A percentile compares a stretch with the other conserved stretches of the same genome.
These are phyloP conservation scores for Lactarius psammicola DNA, from an alignment of 768 basidiomycete species.

Conservation along the genomic window DNA sequence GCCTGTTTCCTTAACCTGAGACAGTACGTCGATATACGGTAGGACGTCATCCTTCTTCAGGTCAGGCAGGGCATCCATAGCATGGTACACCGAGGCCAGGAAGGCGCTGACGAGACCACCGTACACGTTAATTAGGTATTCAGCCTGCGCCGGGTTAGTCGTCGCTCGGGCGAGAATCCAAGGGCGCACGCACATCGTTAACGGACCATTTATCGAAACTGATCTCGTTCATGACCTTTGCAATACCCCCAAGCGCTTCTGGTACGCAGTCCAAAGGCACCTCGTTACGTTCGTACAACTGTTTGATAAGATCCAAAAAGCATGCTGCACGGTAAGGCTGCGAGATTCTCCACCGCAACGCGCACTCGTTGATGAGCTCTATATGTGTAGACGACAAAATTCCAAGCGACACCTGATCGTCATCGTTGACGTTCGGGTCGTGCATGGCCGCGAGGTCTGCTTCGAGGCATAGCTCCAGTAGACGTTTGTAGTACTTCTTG, in stretches of 20 bases:
- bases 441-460: conserved; percentile 88
- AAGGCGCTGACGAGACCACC: conserved; percentile 83
- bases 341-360: conserved; percentile 84
- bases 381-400: conserved; percentile 80
- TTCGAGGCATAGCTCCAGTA: conserved; percentile 79
- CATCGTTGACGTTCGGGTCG: conserved; percentile 86
- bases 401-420: conserved; percentile 92
- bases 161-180: conserved; percentile 17
- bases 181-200: conserved; percentile 76
- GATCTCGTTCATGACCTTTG: conserved; percentile 66
- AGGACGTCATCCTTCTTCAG: conserved; percentile 70
- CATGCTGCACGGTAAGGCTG: conserved; percentile 73
- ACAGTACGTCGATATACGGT: conserved; percentile 64
- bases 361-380: conserved; percentile 84
- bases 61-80: conserved; percentile 72
- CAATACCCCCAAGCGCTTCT: conserved; percentile 76
- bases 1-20: conserved; percentile 65
- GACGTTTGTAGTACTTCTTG: conserved; percentile 76
- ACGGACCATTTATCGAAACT: conserved; percentile 74
- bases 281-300: conserved; percentile 83
- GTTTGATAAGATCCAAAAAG: conserved; percentile 83
- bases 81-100: conserved; percentile 78
- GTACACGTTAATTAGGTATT: conserved; percentile 65
- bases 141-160: conserved; percentile 45
- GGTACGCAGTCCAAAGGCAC: conserved; percentile 94